phyloP scores from a whole-genome alignment of 176 grass and related monocot genomes.

The Poa annua region DNA sequence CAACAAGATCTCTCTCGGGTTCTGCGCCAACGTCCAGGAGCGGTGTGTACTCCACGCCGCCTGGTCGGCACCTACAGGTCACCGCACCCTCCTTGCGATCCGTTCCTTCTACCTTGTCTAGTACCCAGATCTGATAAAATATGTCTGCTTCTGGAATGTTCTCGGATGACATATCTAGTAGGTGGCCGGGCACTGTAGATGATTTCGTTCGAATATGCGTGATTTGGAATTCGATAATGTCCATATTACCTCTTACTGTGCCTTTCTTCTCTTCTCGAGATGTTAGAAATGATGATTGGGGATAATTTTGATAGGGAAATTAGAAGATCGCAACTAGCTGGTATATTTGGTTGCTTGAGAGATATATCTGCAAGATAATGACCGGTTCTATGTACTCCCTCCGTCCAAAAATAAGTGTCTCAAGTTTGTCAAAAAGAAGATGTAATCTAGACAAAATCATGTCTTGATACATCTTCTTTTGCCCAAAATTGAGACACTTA shows the following conservation, averaged over 20 bases:
- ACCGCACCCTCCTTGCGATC: background rate
- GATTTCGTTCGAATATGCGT: background rate
- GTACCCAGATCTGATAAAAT: conserved; percentile 44
- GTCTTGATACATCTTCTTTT: no score
- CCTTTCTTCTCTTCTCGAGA: background rate
- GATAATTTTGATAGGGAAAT: background rate
- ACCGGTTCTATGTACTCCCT: background rate
- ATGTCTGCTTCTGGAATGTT: background rate
- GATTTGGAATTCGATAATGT: conserved; percentile 7
- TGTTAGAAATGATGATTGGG: background rate
- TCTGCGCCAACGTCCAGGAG: conserved; percentile 96
- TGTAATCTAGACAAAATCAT: no score
- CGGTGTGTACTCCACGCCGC: conserved; percentile 88
- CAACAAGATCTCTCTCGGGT: conserved; percentile 96
- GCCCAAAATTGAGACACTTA: no score
- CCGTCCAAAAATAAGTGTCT: no score
- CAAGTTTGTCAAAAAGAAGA: no score
- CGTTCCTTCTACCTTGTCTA: background rate
- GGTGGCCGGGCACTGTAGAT: background rate
- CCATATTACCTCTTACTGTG: background rate
- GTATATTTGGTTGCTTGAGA: background rate
- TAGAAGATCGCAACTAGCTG: background rate
- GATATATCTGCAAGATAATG: background rate
- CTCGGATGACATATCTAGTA: background rate
- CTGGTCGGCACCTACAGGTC: conserved; percentile 87